Evolutionary conservation across 768 basidiomycete species (phyloP).

Genomic region (Crucibulum laeve): DNA sequence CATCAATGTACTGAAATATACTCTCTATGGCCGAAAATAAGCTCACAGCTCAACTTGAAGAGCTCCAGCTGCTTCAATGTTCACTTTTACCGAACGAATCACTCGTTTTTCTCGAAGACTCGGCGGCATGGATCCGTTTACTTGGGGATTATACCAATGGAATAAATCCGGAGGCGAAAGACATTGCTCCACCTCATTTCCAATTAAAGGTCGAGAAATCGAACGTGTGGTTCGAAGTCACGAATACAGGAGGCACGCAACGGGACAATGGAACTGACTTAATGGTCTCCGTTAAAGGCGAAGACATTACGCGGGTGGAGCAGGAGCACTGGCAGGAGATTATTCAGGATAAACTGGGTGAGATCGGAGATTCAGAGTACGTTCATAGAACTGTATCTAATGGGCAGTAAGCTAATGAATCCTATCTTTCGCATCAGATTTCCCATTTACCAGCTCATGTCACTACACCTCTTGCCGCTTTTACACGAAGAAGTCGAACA

Average conservation of each 20-base stretch:
- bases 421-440: constrained; percentile 36
- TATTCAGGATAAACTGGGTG: constrained; percentile 30
- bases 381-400: constrained; percentile 3
- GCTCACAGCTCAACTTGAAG: constrained; percentile 29
- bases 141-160: constrained; percentile 10
- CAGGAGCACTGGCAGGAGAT: constrained; percentile 46
- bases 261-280: constrained; percentile 5
- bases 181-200: constrained; percentile 15
- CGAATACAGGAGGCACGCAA: constrained; percentile 11
- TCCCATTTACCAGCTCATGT: constrained; percentile 56
- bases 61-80: constrained; percentile 55
- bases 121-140: constrained; percentile 19
- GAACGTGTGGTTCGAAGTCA: constrained; percentile 32
- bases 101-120: constrained; percentile 39
- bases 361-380: constrained; percentile 29
- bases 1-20: too few species aligned
- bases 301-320: constrained; percentile 36
- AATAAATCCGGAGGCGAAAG: neutral
- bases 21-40: too few species aligned
- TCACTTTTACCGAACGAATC: constrained; percentile 62
- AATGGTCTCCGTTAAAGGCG: constrained; percentile 40
- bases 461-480: constrained; percentile 50
- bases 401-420: constrained; percentile 2
- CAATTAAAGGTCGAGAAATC: constrained; percentile 23
- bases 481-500: constrained; percentile 36